Percentiles rank a stretch among this genome's conserved stretches.
phyloP scores from a whole-genome alignment of 371 early-diverging fungal species.

The Saksenaea vasiformis region DNA sequence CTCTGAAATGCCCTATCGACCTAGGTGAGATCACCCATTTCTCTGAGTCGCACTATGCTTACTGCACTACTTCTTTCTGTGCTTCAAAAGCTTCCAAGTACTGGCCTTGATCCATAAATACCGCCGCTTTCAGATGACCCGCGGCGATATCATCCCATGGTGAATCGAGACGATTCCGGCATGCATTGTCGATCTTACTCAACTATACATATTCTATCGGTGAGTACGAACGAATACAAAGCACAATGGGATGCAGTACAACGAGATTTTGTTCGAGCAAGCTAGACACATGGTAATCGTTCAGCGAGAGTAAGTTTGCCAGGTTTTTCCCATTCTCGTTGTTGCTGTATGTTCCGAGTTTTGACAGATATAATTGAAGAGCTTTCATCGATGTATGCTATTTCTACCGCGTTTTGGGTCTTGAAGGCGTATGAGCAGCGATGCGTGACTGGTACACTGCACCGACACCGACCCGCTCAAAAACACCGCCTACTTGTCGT shows the following conservation, averaged over 20 bases:
- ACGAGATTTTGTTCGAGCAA: conserved; percentile 18
- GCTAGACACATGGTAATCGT: conserved; percentile 20
- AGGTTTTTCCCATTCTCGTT: conserved; percentile 31
- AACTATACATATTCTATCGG: conserved; percentile 7
- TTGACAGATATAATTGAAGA: conserved; percentile 20
- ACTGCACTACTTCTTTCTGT: conserved; percentile 58
- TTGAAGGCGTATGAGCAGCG: neutral
- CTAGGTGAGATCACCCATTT: neutral
- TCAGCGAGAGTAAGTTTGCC: conserved; percentile 24
- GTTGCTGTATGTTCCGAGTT: conserved; percentile 11
- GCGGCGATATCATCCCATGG: conserved; percentile 59
- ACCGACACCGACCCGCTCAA: neutral
- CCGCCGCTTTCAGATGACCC: conserved; percentile 47
- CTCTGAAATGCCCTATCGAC: conserved; percentile 45
- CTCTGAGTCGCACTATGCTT: conserved; percentile 14
- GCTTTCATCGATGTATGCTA: conserved; percentile 10
- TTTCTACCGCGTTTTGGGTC: neutral
- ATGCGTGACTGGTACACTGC: conserved; percentile 7
- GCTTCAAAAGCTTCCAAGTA: conserved; percentile 53
- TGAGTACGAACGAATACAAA: neutral
- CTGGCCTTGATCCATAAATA: conserved; percentile 31
- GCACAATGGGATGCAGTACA: neutral
- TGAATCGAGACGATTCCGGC: conserved; percentile 24
- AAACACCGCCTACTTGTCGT: neutral
- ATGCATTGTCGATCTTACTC: conserved; percentile 30